Base-by-base conservation (phyloP, 805 yeast species). In the Candida ascalaphidarum region DNA sequence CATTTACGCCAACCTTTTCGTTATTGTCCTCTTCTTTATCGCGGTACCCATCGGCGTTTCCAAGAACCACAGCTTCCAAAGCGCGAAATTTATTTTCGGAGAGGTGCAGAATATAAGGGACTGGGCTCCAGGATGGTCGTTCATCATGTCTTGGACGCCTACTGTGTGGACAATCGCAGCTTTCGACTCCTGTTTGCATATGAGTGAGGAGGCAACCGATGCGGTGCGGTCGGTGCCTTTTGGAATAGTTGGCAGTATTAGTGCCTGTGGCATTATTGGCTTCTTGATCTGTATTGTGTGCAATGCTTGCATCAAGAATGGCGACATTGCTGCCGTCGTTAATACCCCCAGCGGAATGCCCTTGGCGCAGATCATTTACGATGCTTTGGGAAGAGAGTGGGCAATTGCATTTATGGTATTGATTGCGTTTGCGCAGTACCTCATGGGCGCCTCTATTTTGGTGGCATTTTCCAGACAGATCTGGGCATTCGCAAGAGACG, bases 401-500 rank as follows among this genome's bases (percentile, higher is more conserved):
- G 77, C 84, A 11, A 53, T 77, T 26, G 79, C 77, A 0, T 62
- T 77, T 36, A 71, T 77, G 77, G 40, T 72, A 3, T 40, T 77
- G 28, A 68, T 75, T 46, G 67, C 75, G 8, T 46, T 65, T 35
- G 74, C 81, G 14, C 83, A 77, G 48, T 74, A 70, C 50, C 53
- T 77, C 30, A 78, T 77, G 83, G 80, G 81, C 11, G 63, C 72
- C 15, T 72, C 80, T 3, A 65, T 72, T 30, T 55, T 76, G 26
- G 65, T 76, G 26, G 83, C 84, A 8, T 66, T 71, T 5, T 75
- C 83, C 5, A 68, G 86, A 50, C 85, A 78, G 49, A 64, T 76
- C 28, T 79, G 81, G 75, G 84, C 85, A 1, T 76, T 78, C 50
- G 75, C 83, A 22, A 70, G 89, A 56, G 89, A 80, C 48, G 76